Percentiles rank a stretch among this genome's conserved stretches.
These are phyloP conservation scores for Chionographis japonica DNA, from an alignment of 106 monocot species.

Conservation along the genomic window DNA sequence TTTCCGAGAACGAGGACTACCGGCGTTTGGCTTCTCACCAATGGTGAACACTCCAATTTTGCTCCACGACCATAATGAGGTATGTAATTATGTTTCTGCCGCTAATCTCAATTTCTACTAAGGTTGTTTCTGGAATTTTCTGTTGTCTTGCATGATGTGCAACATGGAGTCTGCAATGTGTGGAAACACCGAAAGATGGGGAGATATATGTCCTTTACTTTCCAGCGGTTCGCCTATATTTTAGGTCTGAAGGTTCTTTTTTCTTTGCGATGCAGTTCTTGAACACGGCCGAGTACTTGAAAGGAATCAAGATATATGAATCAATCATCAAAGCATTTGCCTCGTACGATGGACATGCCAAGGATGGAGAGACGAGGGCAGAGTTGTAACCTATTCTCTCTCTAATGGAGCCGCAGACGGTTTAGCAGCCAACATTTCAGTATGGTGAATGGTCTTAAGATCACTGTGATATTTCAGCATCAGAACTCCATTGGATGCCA, in stretches of 20 bases:
- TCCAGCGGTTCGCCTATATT: too few relatives aligned
- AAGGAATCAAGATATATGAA: slow-evolving; percentile 77
- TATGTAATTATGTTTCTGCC: slow-evolving; percentile 10
- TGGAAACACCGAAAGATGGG: too few relatives aligned
- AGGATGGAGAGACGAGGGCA: slow-evolving; percentile 41
- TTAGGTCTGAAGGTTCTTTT: neutral
- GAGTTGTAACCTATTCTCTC: slow-evolving; percentile 31
- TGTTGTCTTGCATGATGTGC: neutral
- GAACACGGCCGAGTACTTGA: slow-evolving; percentile 79
- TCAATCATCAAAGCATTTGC: slow-evolving; percentile 68
- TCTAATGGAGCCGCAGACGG: too few relatives aligned
- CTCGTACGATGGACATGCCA: slow-evolving; percentile 19
- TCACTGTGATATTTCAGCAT: too few relatives aligned
- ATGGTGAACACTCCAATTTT: slow-evolving; percentile 90
- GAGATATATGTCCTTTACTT: neutral
- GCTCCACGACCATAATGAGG: slow-evolving; percentile 98
- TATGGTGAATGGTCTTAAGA: too few relatives aligned
- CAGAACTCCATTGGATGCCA: too few relatives aligned
- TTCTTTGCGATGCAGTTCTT: slow-evolving; percentile 50
- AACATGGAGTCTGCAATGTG: neutral
- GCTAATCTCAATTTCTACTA: too few relatives aligned
- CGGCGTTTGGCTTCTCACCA: slow-evolving; percentile 97
- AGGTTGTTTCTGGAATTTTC: too few relatives aligned
- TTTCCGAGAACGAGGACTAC: slow-evolving; percentile 65
- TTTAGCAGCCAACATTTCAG: too few relatives aligned